Base-by-base conservation (phyloP, 1,284 basidiomycete genomes). In the Ustilago loliicola region DNA sequence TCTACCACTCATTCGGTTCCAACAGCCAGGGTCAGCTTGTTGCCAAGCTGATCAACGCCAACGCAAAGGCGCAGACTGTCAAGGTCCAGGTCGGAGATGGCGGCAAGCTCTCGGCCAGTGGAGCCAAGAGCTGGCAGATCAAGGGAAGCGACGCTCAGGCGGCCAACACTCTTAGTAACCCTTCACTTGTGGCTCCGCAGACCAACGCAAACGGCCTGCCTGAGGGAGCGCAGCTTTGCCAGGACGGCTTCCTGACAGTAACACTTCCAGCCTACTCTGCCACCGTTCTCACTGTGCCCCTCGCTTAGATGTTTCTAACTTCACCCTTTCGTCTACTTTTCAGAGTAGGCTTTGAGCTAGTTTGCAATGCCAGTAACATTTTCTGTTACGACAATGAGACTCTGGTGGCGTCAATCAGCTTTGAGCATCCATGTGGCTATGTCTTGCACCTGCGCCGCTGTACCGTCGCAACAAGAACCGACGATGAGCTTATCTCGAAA, bases 41-140 rank as follows among this genome's bases (percentile, higher is more conserved):
- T 29, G 60, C 76, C 50, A 80, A 80, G 62, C 61, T 80, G 21
- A 47, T 67, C 63, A 80, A 80, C 63, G 58, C 64, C 58, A 72
- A 70, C 52, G 32, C 54, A 13, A 21, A 29, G 11, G 19, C 65
- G 3, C 32, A 48, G 13, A 48, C 29, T 5, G 55, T 72, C 52
- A 56, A 58, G 29, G 61, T 78, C 23, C 60, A 62, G 27, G 51
- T 75, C 7, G 70, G 52, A 27, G 29, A 59, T 27, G 59, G 58
- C 19, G 32, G 53, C 38, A 71, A 71, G 61, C 21, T 76, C 5
- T 61, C 61, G 0, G 6, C 57, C 5, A 27, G 29, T 40, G 61
- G 65, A 21, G 68, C 68, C 8, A 63, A 29, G 53, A 59, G 57
- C 66, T 76, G 73, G 73, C 73, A 76, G 40, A 36, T 76, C 29